phyloP scores from a whole-genome alignment of 805 yeast species.

The Wickerhamiella vanderwaltii region DNA sequence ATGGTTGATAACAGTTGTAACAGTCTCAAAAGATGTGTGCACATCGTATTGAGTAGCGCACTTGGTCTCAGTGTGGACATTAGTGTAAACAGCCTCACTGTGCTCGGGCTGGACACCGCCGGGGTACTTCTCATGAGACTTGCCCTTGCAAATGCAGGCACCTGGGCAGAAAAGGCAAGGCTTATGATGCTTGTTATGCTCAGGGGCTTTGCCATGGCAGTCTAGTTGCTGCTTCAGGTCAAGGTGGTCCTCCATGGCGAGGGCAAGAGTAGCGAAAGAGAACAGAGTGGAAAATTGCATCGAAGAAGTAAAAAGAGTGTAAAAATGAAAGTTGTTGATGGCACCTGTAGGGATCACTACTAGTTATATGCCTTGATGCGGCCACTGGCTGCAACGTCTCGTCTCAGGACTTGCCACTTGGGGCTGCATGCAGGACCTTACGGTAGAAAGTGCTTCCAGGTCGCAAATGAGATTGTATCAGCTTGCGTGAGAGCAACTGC shows the following conservation, averaged over 20 bases:
- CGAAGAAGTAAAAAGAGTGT: background rate
- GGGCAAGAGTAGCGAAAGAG: constrained; percentile 7
- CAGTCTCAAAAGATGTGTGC: constrained; percentile 9
- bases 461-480: too few species aligned
- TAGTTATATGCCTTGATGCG: background rate
- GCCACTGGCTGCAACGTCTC: too few species aligned
- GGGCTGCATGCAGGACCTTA: too few species aligned
- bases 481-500: too few species aligned
- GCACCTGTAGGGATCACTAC: background rate
- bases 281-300: constrained; percentile 11
- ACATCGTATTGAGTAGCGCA: constrained; percentile 7
- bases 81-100: constrained; percentile 6
- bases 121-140: constrained; percentile 7
- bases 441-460: too few species aligned
- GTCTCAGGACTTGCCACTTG: too few species aligned
- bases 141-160: constrained; percentile 6
- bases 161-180: constrained; percentile 11
- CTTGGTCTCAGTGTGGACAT: constrained; percentile 6
- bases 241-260: constrained; percentile 2
- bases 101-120: constrained; percentile 7
- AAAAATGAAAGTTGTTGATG: background rate
- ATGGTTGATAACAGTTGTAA: constrained; percentile 11
- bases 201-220: background rate
- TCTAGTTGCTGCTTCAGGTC: constrained; percentile 1
- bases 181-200: background rate